A percentile compares a stretch with the other conserved stretches of the same genome.
Conservation (phyloP, 2,329 filamentous ascomycete species). For the Alternaria ethzedia region DNA sequence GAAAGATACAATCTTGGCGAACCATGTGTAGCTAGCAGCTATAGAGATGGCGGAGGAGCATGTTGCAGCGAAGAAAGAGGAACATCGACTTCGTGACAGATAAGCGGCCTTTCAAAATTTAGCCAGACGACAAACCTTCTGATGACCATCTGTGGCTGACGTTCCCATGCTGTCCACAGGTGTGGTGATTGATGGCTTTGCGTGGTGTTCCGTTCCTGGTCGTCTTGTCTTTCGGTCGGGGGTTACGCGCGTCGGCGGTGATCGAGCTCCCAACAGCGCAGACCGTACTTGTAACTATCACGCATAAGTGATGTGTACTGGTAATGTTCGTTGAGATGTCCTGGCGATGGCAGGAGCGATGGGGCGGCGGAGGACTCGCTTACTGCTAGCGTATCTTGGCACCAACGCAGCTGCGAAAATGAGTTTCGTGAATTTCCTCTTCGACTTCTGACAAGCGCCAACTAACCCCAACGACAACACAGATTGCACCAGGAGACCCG, state of each 20-base stretch:
- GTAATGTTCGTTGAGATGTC: neutral
- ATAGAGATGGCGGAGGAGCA: neutral
- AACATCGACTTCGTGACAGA: neutral
- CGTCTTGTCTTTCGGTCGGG: neutral
- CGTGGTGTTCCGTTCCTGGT: neutral
- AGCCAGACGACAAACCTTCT: neutral
- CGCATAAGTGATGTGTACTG: neutral
- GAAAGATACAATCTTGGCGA: neutral
- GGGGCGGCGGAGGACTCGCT: slow-evolving; percentile 6
- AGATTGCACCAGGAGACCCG: slow-evolving; percentile 47
- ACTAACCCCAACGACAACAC: slow-evolving; percentile 43
- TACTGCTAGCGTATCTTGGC: slow-evolving; percentile 15
- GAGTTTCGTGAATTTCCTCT: slow-evolving; percentile 20
- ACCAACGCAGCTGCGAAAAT: slow-evolving; percentile 16
- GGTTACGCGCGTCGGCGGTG: neutral
- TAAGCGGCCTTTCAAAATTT: neutral
- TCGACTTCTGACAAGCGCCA: slow-evolving; percentile 32
- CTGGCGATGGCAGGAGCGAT: neutral
- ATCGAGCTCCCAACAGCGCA: neutral
- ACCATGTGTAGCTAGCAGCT: neutral
- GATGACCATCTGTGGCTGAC: neutral
- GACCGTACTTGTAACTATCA: neutral
- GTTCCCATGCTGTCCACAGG: neutral
- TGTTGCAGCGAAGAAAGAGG: neutral
- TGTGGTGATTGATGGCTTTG: neutral